These are phyloP conservation scores for Aspergillus awamori DNA, from an alignment of 2,329 filamentous ascomycete genomes.

Conservation along the genomic window DNA sequence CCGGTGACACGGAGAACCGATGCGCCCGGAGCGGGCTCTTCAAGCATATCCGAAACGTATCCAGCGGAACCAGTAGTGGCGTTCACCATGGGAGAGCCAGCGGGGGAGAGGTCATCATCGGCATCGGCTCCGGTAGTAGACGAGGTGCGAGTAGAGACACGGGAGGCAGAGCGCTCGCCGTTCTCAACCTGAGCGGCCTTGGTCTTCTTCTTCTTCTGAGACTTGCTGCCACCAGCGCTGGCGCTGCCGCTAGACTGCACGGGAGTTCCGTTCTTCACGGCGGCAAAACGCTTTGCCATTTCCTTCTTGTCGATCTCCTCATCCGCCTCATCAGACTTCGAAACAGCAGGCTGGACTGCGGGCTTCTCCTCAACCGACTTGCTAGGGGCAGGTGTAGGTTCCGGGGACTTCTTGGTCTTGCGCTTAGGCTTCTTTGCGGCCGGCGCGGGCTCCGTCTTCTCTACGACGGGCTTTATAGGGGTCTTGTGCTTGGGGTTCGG, in stretches of 20 bases:
- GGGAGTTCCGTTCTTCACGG: constrained; percentile 69
- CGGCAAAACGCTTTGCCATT: constrained; percentile 74
- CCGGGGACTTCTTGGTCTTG: constrained; percentile 39
- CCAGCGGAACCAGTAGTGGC: constrained; percentile 51
- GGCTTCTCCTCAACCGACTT: constrained; percentile 37
- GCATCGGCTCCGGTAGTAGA: constrained; percentile 75
- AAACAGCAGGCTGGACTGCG: constrained; percentile 30
- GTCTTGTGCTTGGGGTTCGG: constrained; percentile 36
- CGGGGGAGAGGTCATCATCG: constrained; percentile 77
- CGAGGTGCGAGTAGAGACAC: constrained; percentile 61
- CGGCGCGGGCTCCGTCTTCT: constrained; percentile 38
- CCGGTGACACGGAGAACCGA: constrained; percentile 78
- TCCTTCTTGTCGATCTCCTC: constrained; percentile 71
- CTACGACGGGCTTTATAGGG: constrained; percentile 32
- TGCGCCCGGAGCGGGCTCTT: constrained; percentile 67
- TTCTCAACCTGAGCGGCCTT: constrained; percentile 62
- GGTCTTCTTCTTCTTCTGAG: constrained; percentile 68
- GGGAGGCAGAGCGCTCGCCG: constrained; percentile 45
- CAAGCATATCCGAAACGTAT: constrained; percentile 90
- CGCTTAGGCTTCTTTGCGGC: constrained; percentile 47
- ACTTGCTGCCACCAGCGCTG: constrained; percentile 37
- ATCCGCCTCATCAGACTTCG: constrained; percentile 46
- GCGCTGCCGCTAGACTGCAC: constrained; percentile 41
- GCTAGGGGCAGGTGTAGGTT: constrained; percentile 32
- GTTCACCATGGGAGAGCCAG: constrained; percentile 64